These are phyloP conservation scores for Fusarium sp. DNA, from an alignment of 2,329 filamentous ascomycete species.

Conservation along the genomic window DNA sequence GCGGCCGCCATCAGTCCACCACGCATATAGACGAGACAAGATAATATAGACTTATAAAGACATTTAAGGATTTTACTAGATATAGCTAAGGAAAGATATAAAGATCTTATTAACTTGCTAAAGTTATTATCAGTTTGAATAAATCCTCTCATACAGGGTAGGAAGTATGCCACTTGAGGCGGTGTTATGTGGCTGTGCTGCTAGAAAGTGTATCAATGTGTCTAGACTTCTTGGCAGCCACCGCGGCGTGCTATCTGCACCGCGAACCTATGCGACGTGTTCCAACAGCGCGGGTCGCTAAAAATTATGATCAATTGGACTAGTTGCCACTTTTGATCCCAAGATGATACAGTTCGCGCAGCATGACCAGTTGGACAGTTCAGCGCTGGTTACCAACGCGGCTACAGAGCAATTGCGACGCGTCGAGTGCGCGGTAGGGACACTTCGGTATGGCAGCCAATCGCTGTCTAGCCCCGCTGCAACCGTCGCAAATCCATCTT, in stretches of 20 bases:
- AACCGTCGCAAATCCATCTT: conserved; percentile 9
- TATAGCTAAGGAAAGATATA: not conserved
- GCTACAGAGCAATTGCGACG: not conserved
- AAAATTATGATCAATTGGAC: not conserved
- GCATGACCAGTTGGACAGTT: accelerated
- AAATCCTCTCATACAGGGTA: not conserved
- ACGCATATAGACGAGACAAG: no score
- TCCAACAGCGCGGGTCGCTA: accelerated
- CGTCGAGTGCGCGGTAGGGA: not conserved
- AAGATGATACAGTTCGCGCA: not conserved
- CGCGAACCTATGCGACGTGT: not conserved
- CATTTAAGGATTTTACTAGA: not conserved
- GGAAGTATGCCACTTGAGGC: not conserved
- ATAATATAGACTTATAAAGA: accelerated
- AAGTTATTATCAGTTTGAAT: not conserved
- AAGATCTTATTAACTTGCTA: accelerated
- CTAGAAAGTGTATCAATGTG: not conserved
- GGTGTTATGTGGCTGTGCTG: not conserved
- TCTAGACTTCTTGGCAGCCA: not conserved
- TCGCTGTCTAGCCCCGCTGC: not conserved
- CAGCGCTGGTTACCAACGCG: not conserved
- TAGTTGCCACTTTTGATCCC: not conserved
- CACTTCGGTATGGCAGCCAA: no score
- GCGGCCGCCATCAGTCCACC: no score
- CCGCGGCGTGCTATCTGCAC: not conserved